phyloP scores from a whole-genome alignment of 441 rosid species.

The Syzygium syzygioides region DNA sequence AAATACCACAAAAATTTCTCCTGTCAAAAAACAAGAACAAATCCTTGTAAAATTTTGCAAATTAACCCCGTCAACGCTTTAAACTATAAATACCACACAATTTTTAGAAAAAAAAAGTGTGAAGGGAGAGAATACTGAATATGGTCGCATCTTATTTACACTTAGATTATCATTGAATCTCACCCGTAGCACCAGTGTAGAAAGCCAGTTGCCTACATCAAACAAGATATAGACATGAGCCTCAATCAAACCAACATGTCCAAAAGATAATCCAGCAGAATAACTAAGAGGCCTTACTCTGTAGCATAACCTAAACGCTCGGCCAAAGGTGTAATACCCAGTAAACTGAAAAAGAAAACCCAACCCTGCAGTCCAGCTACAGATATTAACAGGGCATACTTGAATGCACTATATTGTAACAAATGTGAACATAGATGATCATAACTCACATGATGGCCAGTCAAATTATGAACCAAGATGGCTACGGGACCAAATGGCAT shows the following conservation, averaged over 20 bases:
- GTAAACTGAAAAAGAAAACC: constrained; percentile 60
- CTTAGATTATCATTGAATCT: neutral
- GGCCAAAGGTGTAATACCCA: constrained; percentile 67
- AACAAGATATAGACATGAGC: constrained; percentile 2
- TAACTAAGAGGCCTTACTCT: constrained; percentile 37
- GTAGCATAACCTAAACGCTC: constrained; percentile 81
- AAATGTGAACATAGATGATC: neutral
- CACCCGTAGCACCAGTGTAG: constrained; percentile 68
- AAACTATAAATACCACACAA: neutral
- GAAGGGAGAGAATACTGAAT: neutral
- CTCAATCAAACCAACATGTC: neutral
- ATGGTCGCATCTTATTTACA: neutral
- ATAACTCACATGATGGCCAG: constrained; percentile 54
- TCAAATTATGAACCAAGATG: constrained; percentile 51
- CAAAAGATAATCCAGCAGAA: constrained; percentile 4
- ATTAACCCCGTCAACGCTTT: neutral
- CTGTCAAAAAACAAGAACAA: neutral
- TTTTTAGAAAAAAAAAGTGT: neutral
- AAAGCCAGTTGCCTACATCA: constrained; percentile 66
- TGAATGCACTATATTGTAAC: constrained; percentile 2
- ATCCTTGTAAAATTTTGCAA: neutral
- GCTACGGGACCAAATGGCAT: constrained; percentile 93
- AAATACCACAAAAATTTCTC: neutral
- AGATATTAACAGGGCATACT: constrained; percentile 1
- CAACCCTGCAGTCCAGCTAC: constrained; percentile 34